phyloP scores from a whole-genome alignment of 2,329 filamentous ascomycete genomes.

The Raffaelea albimanens region DNA sequence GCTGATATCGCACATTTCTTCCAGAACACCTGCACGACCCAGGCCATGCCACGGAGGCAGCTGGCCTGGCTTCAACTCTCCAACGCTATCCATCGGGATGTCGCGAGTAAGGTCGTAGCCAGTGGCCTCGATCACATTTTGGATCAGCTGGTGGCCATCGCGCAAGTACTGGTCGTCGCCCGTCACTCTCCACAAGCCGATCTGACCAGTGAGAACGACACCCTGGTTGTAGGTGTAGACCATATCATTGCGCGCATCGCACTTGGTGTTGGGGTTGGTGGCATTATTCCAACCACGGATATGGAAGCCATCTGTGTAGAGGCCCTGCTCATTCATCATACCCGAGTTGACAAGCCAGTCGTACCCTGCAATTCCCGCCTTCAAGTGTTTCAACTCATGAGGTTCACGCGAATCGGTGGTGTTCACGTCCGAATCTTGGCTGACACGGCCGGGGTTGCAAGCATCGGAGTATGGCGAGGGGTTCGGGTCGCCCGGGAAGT shows the following conservation, averaged over 20 bases:
- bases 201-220: constrained; percentile 72
- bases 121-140: constrained; percentile 65
- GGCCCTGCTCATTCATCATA: constrained; percentile 67
- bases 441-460: constrained; percentile 3
- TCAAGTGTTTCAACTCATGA: constrained; percentile 56
- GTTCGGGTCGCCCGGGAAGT: constrained; percentile 75
- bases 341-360: constrained; percentile 68
- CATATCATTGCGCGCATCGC: constrained; percentile 76
- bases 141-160: constrained; percentile 72
- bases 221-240: constrained; percentile 96
- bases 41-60: constrained; percentile 61
- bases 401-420: constrained; percentile 6
- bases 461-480: constrained; percentile 51
- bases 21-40: constrained; percentile 69
- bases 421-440: constrained; percentile 2
- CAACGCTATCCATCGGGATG: constrained; percentile 30
- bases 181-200: constrained; percentile 71
- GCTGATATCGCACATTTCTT: constrained; percentile 71
- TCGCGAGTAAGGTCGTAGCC: constrained; percentile 54
- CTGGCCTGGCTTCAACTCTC: constrained; percentile 20
- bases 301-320: constrained; percentile 86
- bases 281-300: constrained; percentile 55
- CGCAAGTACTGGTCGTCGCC: constrained; percentile 60
- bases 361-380: constrained; percentile 69
- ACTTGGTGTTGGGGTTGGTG: constrained; percentile 57